Base-by-base conservation (phyloP, 306 rosid genomes). In the Glycine latifolia region DNA sequence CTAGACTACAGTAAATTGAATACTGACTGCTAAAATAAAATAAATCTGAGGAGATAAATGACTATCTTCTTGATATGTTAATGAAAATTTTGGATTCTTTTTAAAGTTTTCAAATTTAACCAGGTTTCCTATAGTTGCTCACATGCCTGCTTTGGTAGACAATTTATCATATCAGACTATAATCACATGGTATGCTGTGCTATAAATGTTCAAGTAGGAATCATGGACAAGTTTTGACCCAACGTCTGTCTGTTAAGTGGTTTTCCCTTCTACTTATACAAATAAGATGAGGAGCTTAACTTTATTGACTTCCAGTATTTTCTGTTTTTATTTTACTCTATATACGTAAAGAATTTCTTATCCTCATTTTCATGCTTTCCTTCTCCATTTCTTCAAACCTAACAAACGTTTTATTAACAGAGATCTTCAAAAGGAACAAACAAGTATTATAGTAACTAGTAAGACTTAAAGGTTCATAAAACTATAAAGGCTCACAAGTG, bases 161-260 rank as follows among this genome's bases (percentile, higher is more conserved):
- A 26, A 60, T 60, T 11, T 80, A 46, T 3, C 71, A 58, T 56
- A 10, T 54, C 50, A 71, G 54, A 71, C 61, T 49, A 80, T 41
- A 71, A 72, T 61, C 47, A 72, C 39, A 39, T 62, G 55, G 46
- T 50, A 61, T 35, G 14, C 17, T n/a, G 14, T 52, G 75, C 16
- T 26, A 54, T n/a, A 73, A 54, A 65, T 31, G 62, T 63, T 56
- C 53, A 73, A 79, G 16, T 9, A 1, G 70, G 68, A 68, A 9
- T 70, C 17, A 83, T 33, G 62, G 13, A 16, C 70, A 77, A 53
- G 35, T 33, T 78, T 78, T 66, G 9, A 68, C 54, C 68, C 65
- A 47, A 17, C 46, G 31, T 55, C 35, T 16, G 35, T 58, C 55
- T 61, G 52, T 55, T 56, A 79, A 73, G 68, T 50, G 59, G 20